These are phyloP conservation scores for Talaromyces islandicus DNA, from an alignment of 2,329 filamentous ascomycete genomes.

Conservation along the genomic window DNA sequence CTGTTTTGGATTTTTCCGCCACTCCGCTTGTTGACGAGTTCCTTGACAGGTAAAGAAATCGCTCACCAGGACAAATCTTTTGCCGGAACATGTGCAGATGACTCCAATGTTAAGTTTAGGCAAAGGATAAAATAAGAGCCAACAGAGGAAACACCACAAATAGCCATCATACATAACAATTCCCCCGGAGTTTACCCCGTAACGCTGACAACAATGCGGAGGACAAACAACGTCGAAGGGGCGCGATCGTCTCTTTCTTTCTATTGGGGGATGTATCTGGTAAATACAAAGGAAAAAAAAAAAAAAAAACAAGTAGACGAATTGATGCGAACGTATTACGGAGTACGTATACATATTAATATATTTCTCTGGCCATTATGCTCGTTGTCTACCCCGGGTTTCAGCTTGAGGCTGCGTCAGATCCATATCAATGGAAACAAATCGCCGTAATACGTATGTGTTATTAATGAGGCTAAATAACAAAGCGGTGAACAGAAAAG, in stretches of 20 bases:
- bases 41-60: not conserved
- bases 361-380: too few relatives aligned
- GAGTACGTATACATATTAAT: too few relatives aligned
- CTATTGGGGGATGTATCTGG: too few relatives aligned
- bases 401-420: not conserved
- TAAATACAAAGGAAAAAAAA: too few relatives aligned
- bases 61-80: not conserved
- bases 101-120: not conserved
- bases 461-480: not conserved
- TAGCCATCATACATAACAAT: not conserved
- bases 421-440: too few relatives aligned
- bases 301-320: too few relatives aligned
- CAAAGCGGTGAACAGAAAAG: not conserved
- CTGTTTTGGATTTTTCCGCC: not conserved
- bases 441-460: too few relatives aligned
- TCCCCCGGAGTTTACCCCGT: not conserved
- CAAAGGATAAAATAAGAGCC: not conserved
- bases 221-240: not conserved
- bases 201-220: not conserved
- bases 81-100: not conserved
- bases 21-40: not conserved
- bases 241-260: not conserved
- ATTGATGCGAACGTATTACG: too few relatives aligned
- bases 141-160: not conserved
- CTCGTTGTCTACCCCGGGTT: not conserved